A percentile compares a stretch with the other conserved stretches of the same genome.
phyloP scores from a whole-genome alignment of 1,139 yeast genomes.

The Debaryomyces sp. region DNA sequence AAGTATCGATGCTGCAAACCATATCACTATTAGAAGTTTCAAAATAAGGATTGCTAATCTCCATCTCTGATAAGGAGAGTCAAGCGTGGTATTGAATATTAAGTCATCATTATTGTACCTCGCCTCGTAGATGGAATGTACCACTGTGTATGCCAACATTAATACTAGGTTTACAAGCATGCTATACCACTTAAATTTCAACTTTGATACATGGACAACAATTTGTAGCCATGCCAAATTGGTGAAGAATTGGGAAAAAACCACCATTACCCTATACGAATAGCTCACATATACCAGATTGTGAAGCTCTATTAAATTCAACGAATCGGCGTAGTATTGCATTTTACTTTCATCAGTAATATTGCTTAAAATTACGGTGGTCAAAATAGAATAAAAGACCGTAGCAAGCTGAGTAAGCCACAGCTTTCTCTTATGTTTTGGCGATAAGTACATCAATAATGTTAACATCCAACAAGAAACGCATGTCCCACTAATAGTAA shows the following conservation, averaged over 20 bases:
- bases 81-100: not conserved
- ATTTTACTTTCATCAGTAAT: slow-evolving; percentile 35
- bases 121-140: slow-evolving; percentile 11
- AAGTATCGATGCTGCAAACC: slow-evolving; percentile 30
- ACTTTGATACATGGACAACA: slow-evolving; percentile 25
- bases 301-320: slow-evolving; percentile 41
- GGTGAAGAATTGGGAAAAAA: slow-evolving; percentile 37
- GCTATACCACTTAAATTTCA: slow-evolving; percentile 22
- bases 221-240: slow-evolving; percentile 47
- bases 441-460: slow-evolving; percentile 46
- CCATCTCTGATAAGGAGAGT: slow-evolving; percentile 20
- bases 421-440: slow-evolving; percentile 51
- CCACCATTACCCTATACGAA: slow-evolving; percentile 31
- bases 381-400: slow-evolving; percentile 43
- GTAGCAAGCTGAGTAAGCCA: slow-evolving; percentile 48
- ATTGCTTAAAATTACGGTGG: slow-evolving; percentile 43
- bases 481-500: slow-evolving; percentile 45
- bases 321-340: slow-evolving; percentile 40
- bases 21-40: slow-evolving; percentile 26
- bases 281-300: slow-evolving; percentile 28
- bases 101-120: not conserved
- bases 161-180: slow-evolving; percentile 21
- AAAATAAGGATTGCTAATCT: slow-evolving; percentile 25
- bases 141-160: slow-evolving; percentile 22
- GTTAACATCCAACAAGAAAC: slow-evolving; percentile 59